Base-by-base conservation (phyloP, 1,139 yeast genomes). In the Hyphopichia fennica region DNA sequence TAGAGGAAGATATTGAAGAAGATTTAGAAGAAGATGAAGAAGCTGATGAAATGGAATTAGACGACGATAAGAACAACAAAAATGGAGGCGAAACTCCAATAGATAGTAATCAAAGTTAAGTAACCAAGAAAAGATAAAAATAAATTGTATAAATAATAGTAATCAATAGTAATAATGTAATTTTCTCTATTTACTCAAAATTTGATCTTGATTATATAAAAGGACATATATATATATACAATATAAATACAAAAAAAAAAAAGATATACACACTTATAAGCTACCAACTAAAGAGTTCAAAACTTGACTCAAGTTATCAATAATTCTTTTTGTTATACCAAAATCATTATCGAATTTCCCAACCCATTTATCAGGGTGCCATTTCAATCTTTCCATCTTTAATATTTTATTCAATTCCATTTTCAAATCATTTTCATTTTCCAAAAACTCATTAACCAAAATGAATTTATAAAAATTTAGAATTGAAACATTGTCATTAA, bases 311-410 rank as follows among this genome's bases (percentile, higher is more conserved):
- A 72, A 50, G 29, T 48, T 49, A 41, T 63, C 64, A 20, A 71
- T 62, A 29, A 65, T 51, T 23, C 62, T 62, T 46, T 47, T 43
- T 41, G 58, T 60, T 37, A 59, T 38, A 37, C 42, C 35, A 38
- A 45, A 39, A 19, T 39, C 37, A 14, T 45, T 40, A 35, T 23
- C 16, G 14, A 16, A 16, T 39, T 51, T 49, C 4, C 57, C 56
- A 8, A 59, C 52, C 78, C 78, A 72, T 51, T 72, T 76, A 54
- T 84, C 90, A 1, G 90, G 90, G 55, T 84, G 90, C 89, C 89
- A 84, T 46, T 77, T 62, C 3, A 82, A 57, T 45, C 89, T 53
- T 52, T 83, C 89, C 27, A 49, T 53, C 44, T 72, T 77, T 7
- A 81, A 45, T 4, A 76, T 51, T 9, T 25, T 25, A 2, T n/a